Evolutionary conservation across 176 grass and related monocot genomes (phyloP).

Genomic region (Urochloa ruziziensis): DNA sequence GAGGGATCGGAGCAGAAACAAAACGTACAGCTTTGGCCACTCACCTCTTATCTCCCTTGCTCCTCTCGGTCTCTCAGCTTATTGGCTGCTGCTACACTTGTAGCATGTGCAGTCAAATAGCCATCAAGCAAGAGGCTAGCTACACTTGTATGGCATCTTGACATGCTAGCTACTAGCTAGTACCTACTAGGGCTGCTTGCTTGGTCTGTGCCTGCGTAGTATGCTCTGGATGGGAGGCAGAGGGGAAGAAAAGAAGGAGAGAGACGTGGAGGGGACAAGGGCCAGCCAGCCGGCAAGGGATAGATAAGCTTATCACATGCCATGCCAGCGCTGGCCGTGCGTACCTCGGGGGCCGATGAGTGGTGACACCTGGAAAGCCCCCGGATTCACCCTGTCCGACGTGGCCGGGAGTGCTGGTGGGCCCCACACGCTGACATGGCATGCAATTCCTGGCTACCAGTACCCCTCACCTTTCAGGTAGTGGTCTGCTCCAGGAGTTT

Average conservation of each 20-base stretch:
- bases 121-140: too few relatives aligned
- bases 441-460: not conserved
- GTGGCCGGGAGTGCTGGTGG: not conserved
- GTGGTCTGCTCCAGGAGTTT: too few relatives aligned
- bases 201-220: too few relatives aligned
- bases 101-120: too few relatives aligned
- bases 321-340: not conserved
- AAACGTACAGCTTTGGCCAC: constrained; percentile 36
- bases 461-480: not conserved
- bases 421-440: constrained; percentile 9
- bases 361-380: constrained; percentile 49
- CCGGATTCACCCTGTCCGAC: constrained; percentile 8
- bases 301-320: constrained; percentile 56
- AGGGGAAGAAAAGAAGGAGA: not conserved
- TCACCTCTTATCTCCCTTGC: constrained; percentile 36
- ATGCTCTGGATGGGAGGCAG: too few relatives aligned
- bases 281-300: not conserved
- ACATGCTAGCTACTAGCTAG: too few relatives aligned
- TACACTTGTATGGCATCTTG: too few relatives aligned
- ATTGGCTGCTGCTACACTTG: too few relatives aligned
- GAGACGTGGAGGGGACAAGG: constrained; percentile 37
- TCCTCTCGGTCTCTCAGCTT: too few relatives aligned
- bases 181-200: too few relatives aligned
- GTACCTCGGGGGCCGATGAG: not conserved
- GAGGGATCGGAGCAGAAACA: not conserved